Evolutionary conservation across 2,329 filamentous ascomycete species (phyloP).

Genomic region (Phialophora verrucosa): DNA sequence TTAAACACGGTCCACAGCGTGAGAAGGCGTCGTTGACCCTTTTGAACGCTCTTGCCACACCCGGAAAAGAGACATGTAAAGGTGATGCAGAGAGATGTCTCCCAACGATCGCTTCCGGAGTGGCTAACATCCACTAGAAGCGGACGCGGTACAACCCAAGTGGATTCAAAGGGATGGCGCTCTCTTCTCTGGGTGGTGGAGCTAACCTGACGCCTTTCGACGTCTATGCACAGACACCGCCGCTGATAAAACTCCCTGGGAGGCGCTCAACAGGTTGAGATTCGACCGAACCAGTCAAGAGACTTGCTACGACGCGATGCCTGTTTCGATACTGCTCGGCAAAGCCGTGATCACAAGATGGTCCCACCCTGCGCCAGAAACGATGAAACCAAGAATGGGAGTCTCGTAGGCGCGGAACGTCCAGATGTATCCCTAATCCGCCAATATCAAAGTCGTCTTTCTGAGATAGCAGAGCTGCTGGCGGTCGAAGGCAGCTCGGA

Average conservation of each 20-base stretch:
- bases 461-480: neutral
- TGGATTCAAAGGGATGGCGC: neutral
- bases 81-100: neutral
- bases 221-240: neutral
- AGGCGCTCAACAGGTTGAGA: neutral
- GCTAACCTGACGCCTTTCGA: neutral
- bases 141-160: neutral
- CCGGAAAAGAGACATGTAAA: neutral
- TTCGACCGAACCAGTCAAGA: neutral
- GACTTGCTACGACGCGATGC: neutral
- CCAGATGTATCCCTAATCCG: neutral
- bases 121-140: neutral
- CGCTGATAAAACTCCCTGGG: neutral
- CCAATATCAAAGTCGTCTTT: neutral
- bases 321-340: slow-evolving; percentile 1
- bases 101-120: neutral
- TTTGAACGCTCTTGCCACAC: neutral
- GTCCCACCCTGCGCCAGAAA: neutral
- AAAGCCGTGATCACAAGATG: neutral
- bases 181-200: neutral
- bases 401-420: neutral
- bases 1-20: neutral
- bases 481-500: neutral
- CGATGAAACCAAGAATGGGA: neutral
- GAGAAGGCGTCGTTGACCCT: neutral